A percentile compares a stretch with the other conserved stretches of the same genome.
These are phyloP conservation scores for Umbilicus rupestris DNA, from an alignment of 164 flowering plant species.

Conservation along the genomic window DNA sequence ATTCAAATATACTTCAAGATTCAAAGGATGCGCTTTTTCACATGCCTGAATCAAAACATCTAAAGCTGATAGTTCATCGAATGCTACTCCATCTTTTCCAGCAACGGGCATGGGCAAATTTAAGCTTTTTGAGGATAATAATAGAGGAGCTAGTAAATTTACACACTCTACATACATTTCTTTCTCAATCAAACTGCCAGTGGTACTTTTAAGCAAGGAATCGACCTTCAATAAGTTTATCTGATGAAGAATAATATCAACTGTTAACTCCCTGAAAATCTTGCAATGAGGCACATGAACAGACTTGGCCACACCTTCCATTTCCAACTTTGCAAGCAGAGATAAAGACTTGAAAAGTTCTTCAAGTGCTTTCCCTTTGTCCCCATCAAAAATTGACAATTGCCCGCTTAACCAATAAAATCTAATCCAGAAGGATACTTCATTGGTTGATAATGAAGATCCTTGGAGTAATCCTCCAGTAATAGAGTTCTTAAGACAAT, in stretches of 20 bases:
- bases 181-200: slow-evolving; percentile 54
- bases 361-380: slow-evolving; percentile 57
- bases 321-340: slow-evolving; percentile 36
- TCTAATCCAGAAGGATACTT: slow-evolving; percentile 62
- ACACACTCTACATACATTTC: slow-evolving; percentile 59
- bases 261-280: slow-evolving; percentile 40
- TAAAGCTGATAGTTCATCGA: slow-evolving; percentile 65
- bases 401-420: slow-evolving; percentile 84
- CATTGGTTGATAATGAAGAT: slow-evolving; percentile 21
- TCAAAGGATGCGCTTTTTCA: slow-evolving; percentile 49
- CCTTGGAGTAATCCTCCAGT: slow-evolving; percentile 11
- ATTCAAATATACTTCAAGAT: slow-evolving; percentile 40
- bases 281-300: slow-evolving; percentile 58
- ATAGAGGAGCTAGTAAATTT: slow-evolving; percentile 58
- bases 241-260: slow-evolving; percentile 55
- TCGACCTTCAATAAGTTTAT: slow-evolving; percentile 61
- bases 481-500: slow-evolving; percentile 12
- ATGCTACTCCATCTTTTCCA: slow-evolving; percentile 27
- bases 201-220: slow-evolving; percentile 37
- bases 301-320: slow-evolving; percentile 20
- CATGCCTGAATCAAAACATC: slow-evolving; percentile 60
- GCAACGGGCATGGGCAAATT: slow-evolving; percentile 26
- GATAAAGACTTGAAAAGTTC: slow-evolving; percentile 51
- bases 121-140: slow-evolving; percentile 46
- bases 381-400: slow-evolving; percentile 52